Evolutionary conservation across 345 rosid genomes (phyloP).

Genomic region (Populus nigra): DNA sequence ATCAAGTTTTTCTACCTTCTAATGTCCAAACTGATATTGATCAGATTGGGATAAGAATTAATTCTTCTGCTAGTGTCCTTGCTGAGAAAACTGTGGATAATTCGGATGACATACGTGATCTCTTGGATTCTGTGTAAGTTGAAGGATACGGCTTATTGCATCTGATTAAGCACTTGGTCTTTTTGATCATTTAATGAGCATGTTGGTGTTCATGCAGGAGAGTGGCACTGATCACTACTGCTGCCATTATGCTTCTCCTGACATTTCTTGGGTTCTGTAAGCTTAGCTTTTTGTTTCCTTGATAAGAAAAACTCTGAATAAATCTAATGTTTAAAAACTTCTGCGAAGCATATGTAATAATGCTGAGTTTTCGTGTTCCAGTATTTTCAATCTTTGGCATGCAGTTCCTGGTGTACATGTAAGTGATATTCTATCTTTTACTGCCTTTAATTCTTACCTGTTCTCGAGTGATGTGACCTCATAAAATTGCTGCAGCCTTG

Average conservation of each 20-base stretch:
- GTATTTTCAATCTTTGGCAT: slow-evolving; percentile 74
- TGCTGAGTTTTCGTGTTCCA: slow-evolving; percentile 29
- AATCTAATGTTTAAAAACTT: neutral
- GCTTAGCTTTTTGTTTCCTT: slow-evolving; percentile 14
- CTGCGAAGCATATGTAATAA: neutral
- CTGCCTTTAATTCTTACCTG: neutral
- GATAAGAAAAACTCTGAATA: neutral
- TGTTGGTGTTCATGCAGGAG: slow-evolving; percentile 49
- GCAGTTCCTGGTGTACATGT: slow-evolving; percentile 80
- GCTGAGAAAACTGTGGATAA: slow-evolving; percentile 51
- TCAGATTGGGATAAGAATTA: slow-evolving; percentile 55
- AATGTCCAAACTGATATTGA: slow-evolving; percentile 87
- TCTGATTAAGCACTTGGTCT: neutral
- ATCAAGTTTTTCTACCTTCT: slow-evolving; percentile 67
- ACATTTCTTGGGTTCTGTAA: slow-evolving; percentile 82
- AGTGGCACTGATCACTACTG: slow-evolving; percentile 54
- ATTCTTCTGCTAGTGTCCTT: slow-evolving; percentile 53
- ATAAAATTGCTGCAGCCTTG: slow-evolving; percentile 56
- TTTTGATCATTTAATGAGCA: neutral
- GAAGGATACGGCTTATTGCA: neutral
- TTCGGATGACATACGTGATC: slow-evolving; percentile 55
- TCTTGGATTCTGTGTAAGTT: slow-evolving; percentile 70
- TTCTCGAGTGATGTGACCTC: neutral
- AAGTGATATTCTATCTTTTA: slow-evolving; percentile 27
- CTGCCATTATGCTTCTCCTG: slow-evolving; percentile 76